These are phyloP conservation scores for Akebia trifoliata DNA, from an alignment of 164 flowering plant species.

Conservation along the genomic window DNA sequence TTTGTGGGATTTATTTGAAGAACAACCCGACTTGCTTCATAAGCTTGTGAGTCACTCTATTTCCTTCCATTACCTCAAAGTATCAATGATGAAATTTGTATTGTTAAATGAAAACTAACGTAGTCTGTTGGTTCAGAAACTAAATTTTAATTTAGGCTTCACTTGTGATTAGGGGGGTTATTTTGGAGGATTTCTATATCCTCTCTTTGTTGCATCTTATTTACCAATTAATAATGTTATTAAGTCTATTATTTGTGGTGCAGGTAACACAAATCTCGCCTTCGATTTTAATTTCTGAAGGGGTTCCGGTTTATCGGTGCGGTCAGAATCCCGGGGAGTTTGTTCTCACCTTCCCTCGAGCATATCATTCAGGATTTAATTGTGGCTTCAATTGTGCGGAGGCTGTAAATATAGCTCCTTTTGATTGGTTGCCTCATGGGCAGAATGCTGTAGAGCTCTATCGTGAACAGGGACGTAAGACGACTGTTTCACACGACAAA, in stretches of 20 bases:
- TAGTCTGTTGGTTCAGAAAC: too few species aligned
- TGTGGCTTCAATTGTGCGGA: constrained; percentile 78
- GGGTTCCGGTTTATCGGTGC: constrained; percentile 72
- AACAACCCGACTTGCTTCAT: constrained; percentile 98
- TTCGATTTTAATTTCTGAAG: constrained; percentile 51
- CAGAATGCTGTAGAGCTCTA: constrained; percentile 56
- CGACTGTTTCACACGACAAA: constrained; percentile 71
- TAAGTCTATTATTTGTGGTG: constrained; percentile 7
- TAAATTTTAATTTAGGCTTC: too few species aligned
- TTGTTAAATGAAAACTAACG: not conserved
- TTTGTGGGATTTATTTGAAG: constrained; percentile 87
- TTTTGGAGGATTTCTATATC: not conserved
- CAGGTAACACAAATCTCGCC: constrained; percentile 68
- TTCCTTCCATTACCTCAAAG: not conserved
- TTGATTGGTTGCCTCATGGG: constrained; percentile 87
- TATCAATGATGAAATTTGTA: not conserved
- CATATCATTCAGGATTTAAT: constrained; percentile 65
- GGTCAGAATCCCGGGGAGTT: constrained; percentile 66
- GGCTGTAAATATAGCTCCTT: constrained; percentile 58
- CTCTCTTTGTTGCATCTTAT: not conserved
- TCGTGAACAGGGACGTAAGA: constrained; percentile 38
- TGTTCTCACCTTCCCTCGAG: constrained; percentile 69
- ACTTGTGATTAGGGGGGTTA: too few species aligned
- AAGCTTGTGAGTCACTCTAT: constrained; percentile 62
- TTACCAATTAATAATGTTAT: not conserved